Evolutionary conservation across 2,329 filamentous ascomycete species (phyloP).

Genomic region (Nannizzia gypsea): DNA sequence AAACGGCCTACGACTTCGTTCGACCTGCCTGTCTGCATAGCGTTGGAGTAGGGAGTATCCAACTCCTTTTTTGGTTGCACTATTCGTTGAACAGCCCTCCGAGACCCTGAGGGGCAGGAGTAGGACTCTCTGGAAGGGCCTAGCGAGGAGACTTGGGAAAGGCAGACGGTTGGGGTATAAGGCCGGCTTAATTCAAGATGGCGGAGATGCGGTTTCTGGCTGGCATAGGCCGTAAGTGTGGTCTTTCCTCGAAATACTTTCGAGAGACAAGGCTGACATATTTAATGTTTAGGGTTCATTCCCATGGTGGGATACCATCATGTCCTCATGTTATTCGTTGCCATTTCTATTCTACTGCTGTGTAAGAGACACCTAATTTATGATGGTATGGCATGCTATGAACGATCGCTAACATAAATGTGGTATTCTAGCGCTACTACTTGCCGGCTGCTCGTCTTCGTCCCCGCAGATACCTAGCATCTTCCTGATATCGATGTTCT

Average conservation of each 20-base stretch:
- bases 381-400: background rate
- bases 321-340: slow-evolving; percentile 96
- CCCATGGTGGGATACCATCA: slow-evolving; percentile 60
- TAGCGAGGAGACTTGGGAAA: background rate
- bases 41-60: background rate
- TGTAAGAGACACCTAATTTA: slow-evolving; percentile 57
- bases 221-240: slow-evolving; percentile 23
- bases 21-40: background rate
- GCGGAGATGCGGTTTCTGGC: slow-evolving; percentile 21
- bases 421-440: slow-evolving; percentile 56
- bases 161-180: background rate
- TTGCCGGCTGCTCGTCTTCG: slow-evolving; percentile 93
- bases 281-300: slow-evolving; percentile 39
- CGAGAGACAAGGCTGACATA: background rate
- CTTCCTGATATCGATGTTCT: slow-evolving; percentile 97
- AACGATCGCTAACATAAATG: background rate
- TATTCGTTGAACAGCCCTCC: background rate
- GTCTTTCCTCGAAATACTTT: no score
- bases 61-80: background rate
- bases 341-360: slow-evolving; percentile 81
- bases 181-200: slow-evolving; percentile 11
- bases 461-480: slow-evolving; percentile 90
- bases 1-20: no score
- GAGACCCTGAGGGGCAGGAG: slow-evolving; percentile 1
- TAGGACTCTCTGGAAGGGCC: background rate